Evolutionary conservation across 164 flowering plant species (phyloP), one percentile per base, ranked within the genome.

Genomic region (Chloranthus sessilifolius): DNA sequence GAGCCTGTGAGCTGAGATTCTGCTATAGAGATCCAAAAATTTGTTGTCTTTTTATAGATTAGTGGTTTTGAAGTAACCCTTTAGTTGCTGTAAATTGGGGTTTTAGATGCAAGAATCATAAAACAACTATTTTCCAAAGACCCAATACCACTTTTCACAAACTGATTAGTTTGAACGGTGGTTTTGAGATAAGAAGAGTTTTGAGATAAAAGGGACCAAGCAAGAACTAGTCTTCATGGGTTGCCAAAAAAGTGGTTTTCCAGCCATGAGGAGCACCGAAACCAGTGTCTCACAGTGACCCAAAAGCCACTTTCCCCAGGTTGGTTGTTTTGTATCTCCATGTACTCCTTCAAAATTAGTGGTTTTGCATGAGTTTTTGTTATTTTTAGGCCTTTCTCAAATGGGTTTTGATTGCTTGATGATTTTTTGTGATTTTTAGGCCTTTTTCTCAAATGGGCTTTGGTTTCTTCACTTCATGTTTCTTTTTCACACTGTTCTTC

Each of bases 371-470:
- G 30, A 7, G 48, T 35, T 20, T 12, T 35, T 43, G 22, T 52
- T 47, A 24, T 36, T 7, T 23, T 60, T 39, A 20, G 17, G n/a
- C 34, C 47, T 38, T 48, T 38, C 15, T 28, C 43, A n/a, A n/a
- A n/a, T n/a, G n/a, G n/a, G n/a, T n/a, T n/a, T n/a, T n/a, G n/a
- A n/a, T n/a, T n/a, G n/a, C n/a, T n/a, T n/a, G n/a, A n/a, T 35
- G 26, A 23, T 53, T 47, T 12, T 22, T 54, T 27, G 15, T 30
- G 12, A 44, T 14, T 47, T 52, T 39, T 7, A 21, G 59, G 11
- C 52, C 33, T 44, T 52, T 33, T 45, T 28, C 61, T 17, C 46
- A 58, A 61, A 84, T 84, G 87, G 85, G 80, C 48, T 44, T 64
- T 50, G 35, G 63, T 49, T 57, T 69, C 14, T 62, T 64, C 43